A percentile compares a stretch with the other conserved stretches of the same genome.
These are phyloP conservation scores for Pichia manshurica DNA, from an alignment of 805 yeast species.

Conservation along the genomic window DNA sequence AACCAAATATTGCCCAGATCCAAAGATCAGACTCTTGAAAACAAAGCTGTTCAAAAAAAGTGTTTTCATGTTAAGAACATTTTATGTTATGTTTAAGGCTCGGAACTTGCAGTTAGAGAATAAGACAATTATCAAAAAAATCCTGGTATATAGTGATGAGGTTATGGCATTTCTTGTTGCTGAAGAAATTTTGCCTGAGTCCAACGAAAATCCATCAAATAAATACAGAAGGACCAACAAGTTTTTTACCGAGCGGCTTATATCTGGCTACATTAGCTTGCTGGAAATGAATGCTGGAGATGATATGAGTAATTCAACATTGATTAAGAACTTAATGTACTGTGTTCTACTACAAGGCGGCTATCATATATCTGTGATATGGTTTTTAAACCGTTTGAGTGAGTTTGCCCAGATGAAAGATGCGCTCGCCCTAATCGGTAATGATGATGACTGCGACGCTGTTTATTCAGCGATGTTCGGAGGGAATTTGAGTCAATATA, in stretches of 20 bases:
- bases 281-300: constrained; percentile 9
- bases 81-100: neutral
- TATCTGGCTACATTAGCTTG: constrained; percentile 8
- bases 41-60: constrained; percentile 1
- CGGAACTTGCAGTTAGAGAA: neutral
- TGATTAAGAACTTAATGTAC: constrained; percentile 11
- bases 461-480: neutral
- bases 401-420: constrained; percentile 10
- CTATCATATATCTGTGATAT: constrained; percentile 11
- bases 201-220: neutral
- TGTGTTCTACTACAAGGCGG: constrained; percentile 18
- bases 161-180: constrained; percentile 1
- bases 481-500: neutral
- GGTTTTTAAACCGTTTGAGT: constrained; percentile 12
- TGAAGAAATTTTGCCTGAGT: neutral
- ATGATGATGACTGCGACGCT: constrained; percentile 12
- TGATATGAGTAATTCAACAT: constrained; percentile 12
- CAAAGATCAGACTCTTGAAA: neutral
- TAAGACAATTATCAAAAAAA: neutral
- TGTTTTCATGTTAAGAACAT: neutral
- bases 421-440: constrained; percentile 11
- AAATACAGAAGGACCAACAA: constrained; percentile 3
- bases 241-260: constrained; percentile 5
- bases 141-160: neutral
- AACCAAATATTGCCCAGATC: neutral